Conservation (phyloP, 1,284 basidiomycete species). For the Peniophora sp. region DNA sequence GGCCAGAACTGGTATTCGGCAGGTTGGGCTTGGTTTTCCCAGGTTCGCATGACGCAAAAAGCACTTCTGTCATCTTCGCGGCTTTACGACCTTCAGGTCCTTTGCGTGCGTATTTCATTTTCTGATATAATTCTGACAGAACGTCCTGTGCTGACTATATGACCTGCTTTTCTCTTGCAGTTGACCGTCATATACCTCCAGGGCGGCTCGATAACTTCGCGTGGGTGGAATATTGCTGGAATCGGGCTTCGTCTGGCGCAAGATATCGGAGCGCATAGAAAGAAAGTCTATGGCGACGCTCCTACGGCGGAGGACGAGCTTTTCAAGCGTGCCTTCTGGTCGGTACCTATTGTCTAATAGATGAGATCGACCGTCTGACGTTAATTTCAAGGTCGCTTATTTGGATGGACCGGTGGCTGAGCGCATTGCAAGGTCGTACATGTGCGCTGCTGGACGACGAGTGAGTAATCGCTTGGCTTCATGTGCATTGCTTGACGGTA, state of each 20-base stretch:
- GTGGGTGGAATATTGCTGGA: conserved; percentile 41
- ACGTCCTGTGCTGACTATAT: neutral
- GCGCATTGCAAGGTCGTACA: conserved; percentile 69
- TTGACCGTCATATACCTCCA: conserved; percentile 27
- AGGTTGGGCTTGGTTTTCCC: conserved; percentile 69
- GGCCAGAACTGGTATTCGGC: conserved; percentile 41
- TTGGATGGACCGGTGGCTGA: conserved; percentile 52
- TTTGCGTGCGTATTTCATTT: conserved; percentile 19
- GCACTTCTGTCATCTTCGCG: conserved; percentile 48
- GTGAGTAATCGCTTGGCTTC: conserved; percentile 28
- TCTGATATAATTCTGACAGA: neutral
- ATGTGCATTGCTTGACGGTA: neutral
- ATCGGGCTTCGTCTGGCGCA: conserved; percentile 40
- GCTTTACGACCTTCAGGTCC: conserved; percentile 62
- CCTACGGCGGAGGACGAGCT: conserved; percentile 36
- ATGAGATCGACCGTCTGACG: neutral
- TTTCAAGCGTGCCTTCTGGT: conserved; percentile 66
- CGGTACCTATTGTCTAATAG: neutral
- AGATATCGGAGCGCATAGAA: conserved; percentile 32
- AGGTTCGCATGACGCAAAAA: conserved; percentile 48
- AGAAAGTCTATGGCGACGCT: conserved; percentile 21
- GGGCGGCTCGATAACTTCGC: conserved; percentile 38
- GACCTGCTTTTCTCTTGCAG: conserved; percentile 7
- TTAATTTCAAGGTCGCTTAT: conserved; percentile 44
- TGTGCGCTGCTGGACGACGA: conserved; percentile 81